Base-by-base conservation (phyloP, 1,284 basidiomycete species). In the Fomitopsis betulina region DNA sequence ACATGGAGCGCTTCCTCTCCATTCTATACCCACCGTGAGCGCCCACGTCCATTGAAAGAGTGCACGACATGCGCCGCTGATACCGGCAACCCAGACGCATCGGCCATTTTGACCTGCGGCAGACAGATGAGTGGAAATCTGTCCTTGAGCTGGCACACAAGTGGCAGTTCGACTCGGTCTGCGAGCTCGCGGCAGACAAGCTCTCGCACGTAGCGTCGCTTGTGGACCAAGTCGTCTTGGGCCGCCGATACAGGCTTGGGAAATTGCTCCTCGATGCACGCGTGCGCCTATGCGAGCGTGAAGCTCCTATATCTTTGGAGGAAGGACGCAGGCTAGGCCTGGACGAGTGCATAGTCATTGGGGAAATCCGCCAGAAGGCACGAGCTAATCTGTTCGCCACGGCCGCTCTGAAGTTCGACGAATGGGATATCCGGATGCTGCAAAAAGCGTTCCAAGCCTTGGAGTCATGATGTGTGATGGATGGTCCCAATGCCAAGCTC, bases 211-310 rank as follows among this genome's bases (percentile, higher is more conserved):
- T 60, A 30, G 57, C 60, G 12, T 54, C 59, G 2, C 55, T 60
- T 30, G 58, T 62, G 23, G 64, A 66, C 23, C 64, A 65, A 35
- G 54, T 66, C n/a, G 47, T 60, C 10, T 32, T 65, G 2, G 65
- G 55, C 4, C 64, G 57, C 38, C 37, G 21, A 21, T 62, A 61
- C 57, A 39, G 53, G 53, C 25, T 58, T 10, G 17, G 19, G 13
- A 49, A 59, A 3, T 63, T 52, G 57, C 50, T 63, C 39, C 38
- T 33, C 33, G 55, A 40, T 23, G 63, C 58, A 8, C 59, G 53
- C 42, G 50, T 52, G 7, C 40, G 53, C 21, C 55, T 63, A 27
- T 60, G 60, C 55, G 23, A 45, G 21, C 50, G 57, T 30, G n/a
- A 40, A 10, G 30, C 54, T 39, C 51, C 58, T n/a, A 53, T 60